Evolutionary conservation across 2,329 filamentous ascomycete species (phyloP).

Genomic region (Alternaria ethzedia): DNA sequence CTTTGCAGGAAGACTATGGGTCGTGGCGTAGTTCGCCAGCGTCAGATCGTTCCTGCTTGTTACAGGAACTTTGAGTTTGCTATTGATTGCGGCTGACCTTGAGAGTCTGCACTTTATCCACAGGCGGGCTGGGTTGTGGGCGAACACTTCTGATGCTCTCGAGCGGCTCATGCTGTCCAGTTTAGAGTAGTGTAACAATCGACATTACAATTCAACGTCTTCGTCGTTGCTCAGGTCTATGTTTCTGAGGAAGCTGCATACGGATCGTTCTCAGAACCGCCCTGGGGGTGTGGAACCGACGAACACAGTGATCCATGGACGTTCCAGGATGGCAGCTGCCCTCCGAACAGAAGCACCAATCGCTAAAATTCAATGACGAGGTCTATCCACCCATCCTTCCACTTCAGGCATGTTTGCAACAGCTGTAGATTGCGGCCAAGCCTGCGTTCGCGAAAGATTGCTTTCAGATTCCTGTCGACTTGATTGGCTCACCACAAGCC

Average conservation of each 20-base stretch:
- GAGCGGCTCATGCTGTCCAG: not conserved
- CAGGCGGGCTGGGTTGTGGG: not conserved
- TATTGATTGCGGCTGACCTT: not conserved
- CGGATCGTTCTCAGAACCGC: not conserved
- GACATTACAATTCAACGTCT: not conserved
- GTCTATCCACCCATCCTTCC: not conserved
- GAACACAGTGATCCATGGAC: not conserved
- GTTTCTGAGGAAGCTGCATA: not conserved
- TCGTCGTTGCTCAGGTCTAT: not conserved
- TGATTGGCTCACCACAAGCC: not conserved
- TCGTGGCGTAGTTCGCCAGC: not conserved
- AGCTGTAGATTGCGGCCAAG: not conserved
- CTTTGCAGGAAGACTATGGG: not conserved
- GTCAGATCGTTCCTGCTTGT: not conserved
- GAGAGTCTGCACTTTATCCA: fast-evolving
- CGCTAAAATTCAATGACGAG: not conserved
- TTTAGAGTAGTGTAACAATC: not conserved
- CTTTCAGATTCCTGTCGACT: not conserved
- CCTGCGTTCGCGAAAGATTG: not conserved
- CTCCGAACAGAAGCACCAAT: not conserved
- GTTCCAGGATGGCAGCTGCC: not conserved
- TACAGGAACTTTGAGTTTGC: not conserved
- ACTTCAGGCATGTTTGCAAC: not conserved
- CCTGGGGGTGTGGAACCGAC: not conserved
- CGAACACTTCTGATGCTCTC: not conserved